A percentile compares a stretch with the other conserved stretches of the same genome.
phyloP scores from a whole-genome alignment of 495 filamentous ascomycete species.

The Barbatosphaeria neglecta region DNA sequence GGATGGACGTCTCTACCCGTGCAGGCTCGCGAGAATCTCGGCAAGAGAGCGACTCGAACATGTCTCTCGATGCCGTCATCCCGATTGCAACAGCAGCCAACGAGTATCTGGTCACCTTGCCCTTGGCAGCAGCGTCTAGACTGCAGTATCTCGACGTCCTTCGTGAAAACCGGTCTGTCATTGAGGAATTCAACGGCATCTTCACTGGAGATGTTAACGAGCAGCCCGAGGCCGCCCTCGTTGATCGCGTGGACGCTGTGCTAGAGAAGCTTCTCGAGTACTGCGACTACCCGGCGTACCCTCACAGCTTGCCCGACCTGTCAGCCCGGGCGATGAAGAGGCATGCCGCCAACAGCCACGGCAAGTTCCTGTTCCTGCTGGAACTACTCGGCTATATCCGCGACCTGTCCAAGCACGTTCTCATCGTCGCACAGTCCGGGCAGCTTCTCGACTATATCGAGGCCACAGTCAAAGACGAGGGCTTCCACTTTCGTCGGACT shows the following conservation, averaged over 20 bases:
- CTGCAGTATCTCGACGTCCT: constrained; percentile 27
- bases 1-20: neutral
- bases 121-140: constrained; percentile 24
- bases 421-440: constrained; percentile 29
- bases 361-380: constrained; percentile 33
- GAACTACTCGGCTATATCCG: constrained; percentile 23
- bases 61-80: constrained; percentile 9
- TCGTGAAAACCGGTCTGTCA: constrained; percentile 18
- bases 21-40: neutral
- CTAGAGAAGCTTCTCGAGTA: constrained; percentile 25
- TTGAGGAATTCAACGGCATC: constrained; percentile 19
- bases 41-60: neutral
- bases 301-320: constrained; percentile 18
- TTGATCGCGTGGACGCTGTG: constrained; percentile 23
- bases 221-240: constrained; percentile 12
- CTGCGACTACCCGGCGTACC: constrained; percentile 30
- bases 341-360: constrained; percentile 27
- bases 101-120: constrained; percentile 28
- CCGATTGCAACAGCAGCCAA: constrained; percentile 7
- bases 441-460: constrained; percentile 25
- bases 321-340: constrained; percentile 16
- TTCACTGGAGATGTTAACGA: constrained; percentile 11
- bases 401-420: constrained; percentile 19
- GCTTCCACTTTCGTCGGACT: constrained; percentile 10
- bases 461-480: constrained; percentile 16